phyloP scores from a whole-genome alignment of 768 basidiomycete genomes.

The Phlebiopsis flavidoalba region DNA sequence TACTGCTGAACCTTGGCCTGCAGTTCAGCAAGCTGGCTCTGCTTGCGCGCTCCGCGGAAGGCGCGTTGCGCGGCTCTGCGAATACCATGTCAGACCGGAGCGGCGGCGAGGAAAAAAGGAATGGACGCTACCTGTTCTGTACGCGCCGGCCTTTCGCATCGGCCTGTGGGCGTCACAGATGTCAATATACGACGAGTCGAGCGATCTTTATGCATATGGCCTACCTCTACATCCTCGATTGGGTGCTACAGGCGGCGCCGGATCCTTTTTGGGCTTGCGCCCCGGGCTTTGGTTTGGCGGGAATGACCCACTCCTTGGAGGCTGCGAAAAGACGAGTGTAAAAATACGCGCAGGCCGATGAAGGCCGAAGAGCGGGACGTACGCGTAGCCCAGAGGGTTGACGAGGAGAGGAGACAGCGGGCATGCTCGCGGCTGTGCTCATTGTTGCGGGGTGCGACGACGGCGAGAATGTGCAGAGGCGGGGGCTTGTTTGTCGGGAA shows the following conservation, averaged over 20 bases:
- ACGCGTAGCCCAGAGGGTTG: conserved; percentile 77
- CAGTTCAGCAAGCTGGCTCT: conserved; percentile 81
- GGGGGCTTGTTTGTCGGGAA: conserved; percentile 4
- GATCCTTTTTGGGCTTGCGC: conserved; percentile 79
- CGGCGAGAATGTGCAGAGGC: background rate
- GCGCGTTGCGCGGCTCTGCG: conserved; percentile 82
- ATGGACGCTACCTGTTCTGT: conserved; percentile 58
- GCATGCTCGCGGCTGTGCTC: conserved; percentile 26
- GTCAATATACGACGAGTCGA: conserved; percentile 10
- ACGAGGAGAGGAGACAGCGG: conserved; percentile 40
- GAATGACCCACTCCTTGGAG: conserved; percentile 88
- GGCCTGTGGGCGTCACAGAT: conserved; percentile 17
- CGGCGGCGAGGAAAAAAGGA: background rate
- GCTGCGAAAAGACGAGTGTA: conserved; percentile 37
- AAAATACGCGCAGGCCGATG: conserved; percentile 5
- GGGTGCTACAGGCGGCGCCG: conserved; percentile 18
- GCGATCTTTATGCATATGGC: conserved; percentile 15
- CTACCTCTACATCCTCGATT: conserved; percentile 49
- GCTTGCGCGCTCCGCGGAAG: conserved; percentile 83
- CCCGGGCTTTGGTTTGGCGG: conserved; percentile 84
- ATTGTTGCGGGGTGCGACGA: conserved; percentile 5
- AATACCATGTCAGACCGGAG: background rate
- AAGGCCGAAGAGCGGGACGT: conserved; percentile 15
- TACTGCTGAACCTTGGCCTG: conserved; percentile 82
- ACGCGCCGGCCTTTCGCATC: conserved; percentile 65